Percentiles rank a stretch among this genome's conserved stretches.
Evolutionary conservation across 2,329 filamentous ascomycete species (phyloP).

Genomic region (Fusarium chlamydosporum): DNA sequence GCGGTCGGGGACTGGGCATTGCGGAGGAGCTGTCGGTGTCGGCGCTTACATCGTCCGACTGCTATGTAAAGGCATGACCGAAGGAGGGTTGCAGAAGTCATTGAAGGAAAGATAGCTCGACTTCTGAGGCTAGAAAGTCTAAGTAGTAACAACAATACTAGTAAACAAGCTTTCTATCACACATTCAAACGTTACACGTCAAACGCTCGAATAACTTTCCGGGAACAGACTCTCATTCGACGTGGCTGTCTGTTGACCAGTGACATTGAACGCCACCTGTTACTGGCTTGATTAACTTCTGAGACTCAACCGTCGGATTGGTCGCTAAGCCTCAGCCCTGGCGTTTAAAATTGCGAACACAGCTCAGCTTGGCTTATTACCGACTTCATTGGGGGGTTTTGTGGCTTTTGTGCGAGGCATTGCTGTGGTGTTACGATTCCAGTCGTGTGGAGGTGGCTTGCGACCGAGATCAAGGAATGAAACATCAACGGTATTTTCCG

Average conservation of each 20-base stretch:
- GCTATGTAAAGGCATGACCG: too few species aligned
- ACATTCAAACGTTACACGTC: conserved; percentile 16
- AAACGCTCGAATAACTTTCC: conserved; percentile 7
- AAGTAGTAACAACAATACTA: background rate
- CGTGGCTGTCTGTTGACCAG: background rate
- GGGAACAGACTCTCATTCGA: conserved; percentile 3
- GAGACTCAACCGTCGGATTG: background rate
- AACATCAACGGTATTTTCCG: background rate
- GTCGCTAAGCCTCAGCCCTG: background rate
- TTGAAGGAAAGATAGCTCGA: background rate
- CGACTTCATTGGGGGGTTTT: background rate
- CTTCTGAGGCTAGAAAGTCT: background rate
- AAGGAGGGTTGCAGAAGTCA: background rate
- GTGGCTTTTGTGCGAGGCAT: background rate
- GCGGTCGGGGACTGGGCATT: too few species aligned
- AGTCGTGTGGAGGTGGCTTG: conserved; percentile 13
- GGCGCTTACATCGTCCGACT: background rate
- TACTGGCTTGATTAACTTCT: conserved; percentile 10
- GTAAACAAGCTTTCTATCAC: background rate
- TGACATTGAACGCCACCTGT: conserved; percentile 15
- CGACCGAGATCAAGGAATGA: background rate
- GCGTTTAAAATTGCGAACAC: background rate
- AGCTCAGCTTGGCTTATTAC: conserved; percentile 11
- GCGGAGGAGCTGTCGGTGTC: background rate
- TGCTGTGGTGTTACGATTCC: conserved; percentile 13